Conservation (phyloP, 179 eudicot species). For the Beta macrorhiza region DNA sequence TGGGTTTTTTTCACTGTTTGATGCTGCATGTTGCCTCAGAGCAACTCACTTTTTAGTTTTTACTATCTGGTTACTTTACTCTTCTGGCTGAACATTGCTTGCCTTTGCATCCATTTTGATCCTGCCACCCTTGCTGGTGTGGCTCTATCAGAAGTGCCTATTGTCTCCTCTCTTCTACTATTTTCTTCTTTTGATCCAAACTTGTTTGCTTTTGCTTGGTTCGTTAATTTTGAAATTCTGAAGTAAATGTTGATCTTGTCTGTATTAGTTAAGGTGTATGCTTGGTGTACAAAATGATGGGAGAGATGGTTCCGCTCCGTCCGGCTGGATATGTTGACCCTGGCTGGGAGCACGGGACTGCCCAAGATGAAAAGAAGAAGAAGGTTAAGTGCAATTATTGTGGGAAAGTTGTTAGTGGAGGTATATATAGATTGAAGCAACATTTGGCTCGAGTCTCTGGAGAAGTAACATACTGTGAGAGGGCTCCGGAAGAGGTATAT, state of each 20-base stretch:
- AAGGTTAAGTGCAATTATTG: slow-evolving; percentile 93
- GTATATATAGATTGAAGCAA: slow-evolving; percentile 88
- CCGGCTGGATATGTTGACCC: slow-evolving; percentile 69
- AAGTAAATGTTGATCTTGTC: not conserved
- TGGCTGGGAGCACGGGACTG: slow-evolving; percentile 96
- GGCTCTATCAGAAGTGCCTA: not conserved
- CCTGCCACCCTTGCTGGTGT: too few species aligned
- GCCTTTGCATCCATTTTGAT: not conserved
- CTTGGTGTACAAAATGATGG: slow-evolving; percentile 37
- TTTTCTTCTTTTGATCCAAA: not conserved
- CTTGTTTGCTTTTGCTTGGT: not conserved
- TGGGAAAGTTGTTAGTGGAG: slow-evolving; percentile 95
- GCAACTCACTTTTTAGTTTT: not conserved
- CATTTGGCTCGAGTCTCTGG: slow-evolving; percentile 91
- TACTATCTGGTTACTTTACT: not conserved
- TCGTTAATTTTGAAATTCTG: not conserved
- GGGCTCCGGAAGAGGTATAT: slow-evolving; percentile 82
- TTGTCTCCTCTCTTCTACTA: not conserved
- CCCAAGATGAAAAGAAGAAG: slow-evolving; percentile 91
- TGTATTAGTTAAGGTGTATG: slow-evolving; percentile 19
- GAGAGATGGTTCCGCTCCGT: slow-evolving; percentile 60
- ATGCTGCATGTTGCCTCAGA: not conserved
- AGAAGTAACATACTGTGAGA: slow-evolving; percentile 91
- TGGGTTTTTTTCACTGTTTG: not conserved
- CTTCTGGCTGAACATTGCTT: not conserved